phyloP scores from a whole-genome alignment of 2,329 filamentous ascomycete species.

The Zalaria sp. region DNA sequence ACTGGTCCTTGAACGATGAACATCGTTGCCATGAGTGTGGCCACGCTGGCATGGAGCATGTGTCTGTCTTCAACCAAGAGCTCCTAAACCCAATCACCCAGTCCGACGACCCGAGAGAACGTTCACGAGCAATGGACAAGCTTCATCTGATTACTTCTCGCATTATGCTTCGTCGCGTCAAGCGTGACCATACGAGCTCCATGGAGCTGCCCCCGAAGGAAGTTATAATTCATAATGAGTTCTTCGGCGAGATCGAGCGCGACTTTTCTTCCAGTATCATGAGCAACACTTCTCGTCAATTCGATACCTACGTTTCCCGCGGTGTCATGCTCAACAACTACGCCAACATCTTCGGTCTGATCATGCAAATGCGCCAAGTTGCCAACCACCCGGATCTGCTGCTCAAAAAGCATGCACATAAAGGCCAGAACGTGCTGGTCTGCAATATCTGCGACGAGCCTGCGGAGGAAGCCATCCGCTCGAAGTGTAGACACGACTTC shows the following conservation, averaged over 20 bases:
- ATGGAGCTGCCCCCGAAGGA: conserved; percentile 97
- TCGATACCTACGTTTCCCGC: conserved; percentile 89
- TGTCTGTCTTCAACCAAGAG: conserved; percentile 89
- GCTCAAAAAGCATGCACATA: conserved; percentile 71
- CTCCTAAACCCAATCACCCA: conserved; percentile 63
- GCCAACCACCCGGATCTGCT: conserved; percentile 93
- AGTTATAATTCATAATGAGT: conserved; percentile 81
- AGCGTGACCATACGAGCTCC: conserved; percentile 81
- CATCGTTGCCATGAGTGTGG: conserved; percentile 59
- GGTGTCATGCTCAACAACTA: conserved; percentile 93
- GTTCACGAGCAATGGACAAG: conserved; percentile 61
- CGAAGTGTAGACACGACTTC: conserved; percentile 85
- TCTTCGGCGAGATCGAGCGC: conserved; percentile 91
- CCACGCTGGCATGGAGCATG: conserved; percentile 49
- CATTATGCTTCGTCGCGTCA: conserved; percentile 91
- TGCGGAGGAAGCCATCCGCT: conserved; percentile 86
- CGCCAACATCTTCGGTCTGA: conserved; percentile 95
- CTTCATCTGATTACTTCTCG: conserved; percentile 78
- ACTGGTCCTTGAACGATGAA: conserved; percentile 66
- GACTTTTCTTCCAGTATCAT: conserved; percentile 95
- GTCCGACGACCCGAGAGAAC: conserved; percentile 33
- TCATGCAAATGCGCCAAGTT: conserved; percentile 98
- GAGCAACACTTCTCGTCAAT: conserved; percentile 75
- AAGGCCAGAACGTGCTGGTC: conserved; percentile 78
- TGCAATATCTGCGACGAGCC: conserved; percentile 95